Evolutionary conservation across 495 filamentous ascomycete genomes (phyloP).

Genomic region (Pyrenula aspistea): DNA sequence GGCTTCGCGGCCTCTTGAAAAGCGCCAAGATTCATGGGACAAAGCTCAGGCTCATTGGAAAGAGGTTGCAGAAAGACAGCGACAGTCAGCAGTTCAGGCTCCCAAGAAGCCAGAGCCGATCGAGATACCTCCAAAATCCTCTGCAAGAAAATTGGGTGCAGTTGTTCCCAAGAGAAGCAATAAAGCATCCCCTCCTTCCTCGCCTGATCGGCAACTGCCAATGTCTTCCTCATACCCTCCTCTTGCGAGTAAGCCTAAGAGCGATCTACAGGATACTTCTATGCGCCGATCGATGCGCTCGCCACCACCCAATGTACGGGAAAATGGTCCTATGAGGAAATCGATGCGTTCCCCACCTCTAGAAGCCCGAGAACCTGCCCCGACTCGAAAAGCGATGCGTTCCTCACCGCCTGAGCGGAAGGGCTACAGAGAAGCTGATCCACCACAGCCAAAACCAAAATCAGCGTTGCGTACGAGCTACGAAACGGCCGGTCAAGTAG

Average conservation of each 20-base stretch:
- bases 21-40: neutral
- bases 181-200: conserved; percentile 7
- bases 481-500: neutral
- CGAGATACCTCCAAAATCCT: conserved; percentile 1
- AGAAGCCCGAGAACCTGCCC: conserved; percentile 8
- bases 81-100: conserved; percentile 5
- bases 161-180: neutral
- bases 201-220: conserved; percentile 6
- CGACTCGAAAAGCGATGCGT: conserved; percentile 6
- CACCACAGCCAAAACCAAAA: conserved; percentile 1
- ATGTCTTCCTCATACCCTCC: conserved; percentile 15
- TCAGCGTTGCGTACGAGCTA: neutral
- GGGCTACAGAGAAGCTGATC: neutral
- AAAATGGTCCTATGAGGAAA: conserved; percentile 24
- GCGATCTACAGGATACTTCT: conserved; percentile 1
- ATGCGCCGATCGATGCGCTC: neutral
- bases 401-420: neutral
- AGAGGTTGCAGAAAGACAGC: conserved; percentile 4
- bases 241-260: conserved; percentile 5
- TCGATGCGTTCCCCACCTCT: conserved; percentile 18
- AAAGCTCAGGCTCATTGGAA: conserved; percentile 1
- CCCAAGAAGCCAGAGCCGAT: conserved; percentile 2
- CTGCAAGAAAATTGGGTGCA: conserved; percentile 2
- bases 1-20: neutral
- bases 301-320: conserved; percentile 22